Evolutionary conservation across 148 eudicot genomes (phyloP).

Genomic region (Drosera capensis): DNA sequence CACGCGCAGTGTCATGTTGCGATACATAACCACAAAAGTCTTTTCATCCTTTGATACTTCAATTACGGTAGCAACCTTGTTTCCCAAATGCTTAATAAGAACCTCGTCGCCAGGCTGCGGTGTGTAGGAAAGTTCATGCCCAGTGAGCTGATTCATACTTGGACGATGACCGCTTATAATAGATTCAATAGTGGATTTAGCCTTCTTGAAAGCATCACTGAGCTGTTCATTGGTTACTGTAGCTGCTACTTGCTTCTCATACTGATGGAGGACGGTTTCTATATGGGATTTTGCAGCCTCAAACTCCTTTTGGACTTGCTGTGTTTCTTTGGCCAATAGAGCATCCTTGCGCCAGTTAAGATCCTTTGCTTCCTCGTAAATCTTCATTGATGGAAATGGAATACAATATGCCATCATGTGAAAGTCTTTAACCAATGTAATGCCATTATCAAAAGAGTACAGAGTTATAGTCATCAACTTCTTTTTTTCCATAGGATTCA

Average conservation of each 20-base stretch:
- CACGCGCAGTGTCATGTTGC: constrained; percentile 67
- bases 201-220: constrained; percentile 44
- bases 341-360: constrained; percentile 61
- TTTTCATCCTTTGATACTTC: constrained; percentile 63
- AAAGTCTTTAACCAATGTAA: neutral
- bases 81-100: constrained; percentile 51
- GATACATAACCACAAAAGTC: constrained; percentile 59
- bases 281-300: constrained; percentile 38
- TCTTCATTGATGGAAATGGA: constrained; percentile 28
- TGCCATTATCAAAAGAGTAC: neutral
- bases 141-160: constrained; percentile 10
- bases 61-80: constrained; percentile 58
- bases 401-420: neutral
- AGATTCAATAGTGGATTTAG: constrained; percentile 57
- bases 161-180: constrained; percentile 43
- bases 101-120: constrained; percentile 67
- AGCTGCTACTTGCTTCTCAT: constrained; percentile 44
- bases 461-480: neutral
- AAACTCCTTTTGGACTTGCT: constrained; percentile 35
- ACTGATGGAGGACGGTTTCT: constrained; percentile 34
- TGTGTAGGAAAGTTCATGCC: constrained; percentile 20
- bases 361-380: constrained; percentile 51
- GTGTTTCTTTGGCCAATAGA: constrained; percentile 56
- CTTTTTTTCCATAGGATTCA: neutral
- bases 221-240: constrained; percentile 23